Percentiles rank a stretch among this genome's conserved stretches.
phyloP scores from a whole-genome alignment of 495 filamentous ascomycete genomes.

The Daldinia caldariorum region DNA sequence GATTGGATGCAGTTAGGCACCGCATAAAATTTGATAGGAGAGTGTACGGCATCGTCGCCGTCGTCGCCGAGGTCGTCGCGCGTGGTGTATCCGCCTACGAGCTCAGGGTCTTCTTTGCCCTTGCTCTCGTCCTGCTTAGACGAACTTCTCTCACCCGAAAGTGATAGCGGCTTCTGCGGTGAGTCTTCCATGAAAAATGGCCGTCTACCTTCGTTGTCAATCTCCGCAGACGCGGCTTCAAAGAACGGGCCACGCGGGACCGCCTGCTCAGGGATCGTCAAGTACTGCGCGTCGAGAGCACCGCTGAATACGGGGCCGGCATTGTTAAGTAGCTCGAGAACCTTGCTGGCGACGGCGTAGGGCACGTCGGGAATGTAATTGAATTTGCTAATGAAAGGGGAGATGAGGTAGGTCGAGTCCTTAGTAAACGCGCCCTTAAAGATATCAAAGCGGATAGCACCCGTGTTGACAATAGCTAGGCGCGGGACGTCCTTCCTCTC shows the following conservation, averaged over 20 bases:
- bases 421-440: slow-evolving; percentile 89
- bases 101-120: slow-evolving; percentile 47
- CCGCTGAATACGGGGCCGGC: slow-evolving; percentile 66
- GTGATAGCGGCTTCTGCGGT: slow-evolving; percentile 46
- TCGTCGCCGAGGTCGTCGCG: slow-evolving; percentile 83
- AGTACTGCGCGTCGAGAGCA: slow-evolving; percentile 47
- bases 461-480: slow-evolving; percentile 85
- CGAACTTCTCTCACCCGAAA: slow-evolving; percentile 12
- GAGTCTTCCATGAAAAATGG: slow-evolving; percentile 11
- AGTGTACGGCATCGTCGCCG: slow-evolving; percentile 91
- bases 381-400: slow-evolving; percentile 86
- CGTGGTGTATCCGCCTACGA: slow-evolving; percentile 88
- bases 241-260: slow-evolving; percentile 29
- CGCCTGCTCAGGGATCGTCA: slow-evolving; percentile 55
- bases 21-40: slow-evolving; percentile 73
- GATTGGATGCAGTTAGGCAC: slow-evolving; percentile 86
- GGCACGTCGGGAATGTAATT: slow-evolving; percentile 83
- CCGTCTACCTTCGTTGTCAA: background rate
- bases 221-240: background rate
- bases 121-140: background rate
- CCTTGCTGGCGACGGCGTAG: slow-evolving; percentile 72
- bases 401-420: slow-evolving; percentile 85
- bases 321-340: slow-evolving; percentile 78
- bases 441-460: slow-evolving; percentile 92
- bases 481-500: slow-evolving; percentile 58